Percentiles rank a stretch among this genome's conserved stretches.
Conservation (phyloP, 495 filamentous ascomycete genomes). For the Aspergillus leporis region DNA sequence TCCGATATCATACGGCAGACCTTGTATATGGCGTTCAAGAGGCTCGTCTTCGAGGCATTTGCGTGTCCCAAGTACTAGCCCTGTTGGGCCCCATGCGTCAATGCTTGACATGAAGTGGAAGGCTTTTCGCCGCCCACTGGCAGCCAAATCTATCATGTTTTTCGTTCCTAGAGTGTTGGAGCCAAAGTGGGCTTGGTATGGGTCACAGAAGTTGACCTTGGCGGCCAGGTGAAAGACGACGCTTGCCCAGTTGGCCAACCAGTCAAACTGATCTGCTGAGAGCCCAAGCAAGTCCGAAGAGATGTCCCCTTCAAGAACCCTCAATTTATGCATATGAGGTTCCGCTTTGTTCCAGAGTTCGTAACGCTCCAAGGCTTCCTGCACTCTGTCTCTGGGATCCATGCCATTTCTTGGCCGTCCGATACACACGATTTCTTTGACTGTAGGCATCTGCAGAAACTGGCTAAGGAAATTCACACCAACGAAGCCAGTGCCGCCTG, state of each 20-base stretch:
- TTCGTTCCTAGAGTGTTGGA: slow-evolving; percentile 23
- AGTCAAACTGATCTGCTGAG: slow-evolving; percentile 8
- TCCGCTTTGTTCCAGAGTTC: slow-evolving; percentile 10
- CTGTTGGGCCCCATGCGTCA: slow-evolving; percentile 9
- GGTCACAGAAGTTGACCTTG: slow-evolving; percentile 23
- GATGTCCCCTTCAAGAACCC: slow-evolving; percentile 16
- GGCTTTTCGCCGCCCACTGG: slow-evolving; percentile 14
- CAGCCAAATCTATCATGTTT: slow-evolving; percentile 19
- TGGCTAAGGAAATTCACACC: slow-evolving; percentile 8
- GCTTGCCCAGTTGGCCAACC: slow-evolving; percentile 15
- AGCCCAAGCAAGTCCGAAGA: slow-evolving; percentile 11
- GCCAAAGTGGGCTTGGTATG: slow-evolving; percentile 19
- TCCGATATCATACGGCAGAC: slow-evolving; percentile 19
- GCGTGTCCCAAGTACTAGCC: slow-evolving; percentile 4
- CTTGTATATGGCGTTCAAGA: slow-evolving; percentile 8
- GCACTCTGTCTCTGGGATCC: background rate
- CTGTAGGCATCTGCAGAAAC: slow-evolving; percentile 3
- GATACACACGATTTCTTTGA: slow-evolving; percentile 16
- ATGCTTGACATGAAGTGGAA: slow-evolving; percentile 3
- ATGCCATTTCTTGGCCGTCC: background rate
- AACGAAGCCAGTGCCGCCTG: slow-evolving; percentile 21
- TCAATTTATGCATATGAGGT: slow-evolving; percentile 8
- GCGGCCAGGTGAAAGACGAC: slow-evolving; percentile 26
- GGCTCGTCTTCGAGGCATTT: slow-evolving; percentile 18
- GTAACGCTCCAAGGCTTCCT: slow-evolving; percentile 12